Conservation (phyloP, 2,329 filamentous ascomycete species). For the Graphilbum fragrans region DNA sequence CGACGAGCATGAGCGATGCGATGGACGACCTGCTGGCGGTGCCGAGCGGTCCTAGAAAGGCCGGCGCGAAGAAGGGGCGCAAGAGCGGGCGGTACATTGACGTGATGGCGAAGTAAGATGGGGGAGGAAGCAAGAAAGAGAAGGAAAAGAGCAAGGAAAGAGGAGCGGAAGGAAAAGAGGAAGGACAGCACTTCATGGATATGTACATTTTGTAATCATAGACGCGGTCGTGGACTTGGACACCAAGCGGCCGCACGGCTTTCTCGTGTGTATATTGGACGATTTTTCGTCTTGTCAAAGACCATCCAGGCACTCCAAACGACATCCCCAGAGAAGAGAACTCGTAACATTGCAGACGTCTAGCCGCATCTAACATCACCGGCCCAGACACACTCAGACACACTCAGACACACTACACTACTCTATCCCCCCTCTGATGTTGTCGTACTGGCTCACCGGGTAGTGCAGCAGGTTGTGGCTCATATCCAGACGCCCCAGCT, state of each 20-base stretch:
- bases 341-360: background rate
- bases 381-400: background rate
- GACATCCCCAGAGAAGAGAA: background rate
- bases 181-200: background rate
- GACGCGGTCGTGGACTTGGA: too few relatives aligned
- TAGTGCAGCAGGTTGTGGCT: slow-evolving; percentile 40
- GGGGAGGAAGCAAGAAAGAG: background rate
- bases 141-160: background rate
- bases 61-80: slow-evolving; percentile 55
- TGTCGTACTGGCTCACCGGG: slow-evolving; percentile 44
- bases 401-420: background rate
- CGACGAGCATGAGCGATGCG: slow-evolving; percentile 80
- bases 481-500: slow-evolving; percentile 35
- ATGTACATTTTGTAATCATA: too few relatives aligned
- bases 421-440: slow-evolving; percentile 26
- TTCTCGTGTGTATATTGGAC: too few relatives aligned
- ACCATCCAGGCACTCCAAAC: background rate
- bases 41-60: slow-evolving; percentile 48
- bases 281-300: too few relatives aligned
- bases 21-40: slow-evolving; percentile 87
- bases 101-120: slow-evolving; percentile 66
- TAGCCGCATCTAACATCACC: background rate
- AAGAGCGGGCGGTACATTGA: slow-evolving; percentile 87
- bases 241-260: too few relatives aligned
- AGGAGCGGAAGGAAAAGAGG: background rate